Evolutionary conservation across 495 filamentous ascomycete species (phyloP).

Genomic region (Trichocladium uniseriatum): DNA sequence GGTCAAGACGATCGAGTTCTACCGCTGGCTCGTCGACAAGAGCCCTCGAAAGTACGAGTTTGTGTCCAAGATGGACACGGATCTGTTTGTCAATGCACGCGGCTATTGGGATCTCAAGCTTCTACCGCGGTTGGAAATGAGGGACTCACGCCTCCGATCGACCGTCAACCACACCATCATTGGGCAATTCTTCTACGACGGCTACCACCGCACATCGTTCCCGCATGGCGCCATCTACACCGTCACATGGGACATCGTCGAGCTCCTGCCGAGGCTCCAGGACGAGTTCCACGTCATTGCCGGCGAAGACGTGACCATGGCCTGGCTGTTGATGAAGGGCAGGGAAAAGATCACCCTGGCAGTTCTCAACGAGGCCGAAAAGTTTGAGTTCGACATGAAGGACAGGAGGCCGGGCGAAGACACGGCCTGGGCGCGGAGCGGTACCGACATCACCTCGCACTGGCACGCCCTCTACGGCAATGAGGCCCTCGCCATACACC

Average conservation of each 20-base stretch:
- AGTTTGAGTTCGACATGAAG: constrained; percentile 2
- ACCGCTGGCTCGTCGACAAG: constrained; percentile 1
- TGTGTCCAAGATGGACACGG: constrained; percentile 7
- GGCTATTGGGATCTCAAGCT: neutral
- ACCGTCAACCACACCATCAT: constrained; percentile 3
- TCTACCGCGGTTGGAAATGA: neutral
- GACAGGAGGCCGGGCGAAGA: neutral
- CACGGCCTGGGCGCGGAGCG: neutral
- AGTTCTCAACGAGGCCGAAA: neutral
- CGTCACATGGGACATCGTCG: constrained; percentile 1
- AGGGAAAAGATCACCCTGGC: constrained; percentile 1
- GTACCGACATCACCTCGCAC: neutral
- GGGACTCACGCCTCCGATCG: neutral
- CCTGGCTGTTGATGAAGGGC: constrained; percentile 5
- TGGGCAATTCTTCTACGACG: constrained; percentile 5
- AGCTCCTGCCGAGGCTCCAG: neutral
- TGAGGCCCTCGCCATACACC: neutral
- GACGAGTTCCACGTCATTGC: constrained; percentile 2
- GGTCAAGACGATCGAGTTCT: neutral
- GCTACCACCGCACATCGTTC: neutral
- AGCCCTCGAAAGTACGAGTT: constrained; percentile 1
- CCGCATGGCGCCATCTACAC: constrained; percentile 5
- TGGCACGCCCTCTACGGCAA: constrained; percentile 1
- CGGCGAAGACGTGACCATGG: constrained; percentile 5
- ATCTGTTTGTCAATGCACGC: constrained; percentile 1